Evolutionary conservation across 495 filamentous ascomycete genomes (phyloP).

Genomic region (Podospora anserina): DNA sequence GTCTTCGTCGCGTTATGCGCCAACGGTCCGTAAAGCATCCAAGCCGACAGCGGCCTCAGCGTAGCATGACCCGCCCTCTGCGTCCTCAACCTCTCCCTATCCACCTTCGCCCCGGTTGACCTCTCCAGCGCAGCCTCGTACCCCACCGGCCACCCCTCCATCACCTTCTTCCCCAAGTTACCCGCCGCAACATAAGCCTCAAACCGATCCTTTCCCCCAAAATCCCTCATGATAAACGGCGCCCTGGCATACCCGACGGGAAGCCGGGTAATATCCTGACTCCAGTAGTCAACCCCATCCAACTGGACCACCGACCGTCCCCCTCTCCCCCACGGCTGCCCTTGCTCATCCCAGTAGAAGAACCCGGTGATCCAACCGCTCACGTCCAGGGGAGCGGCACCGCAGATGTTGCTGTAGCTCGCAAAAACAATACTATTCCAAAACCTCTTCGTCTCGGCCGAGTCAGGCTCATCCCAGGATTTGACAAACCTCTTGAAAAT

Average conservation of each 20-base stretch:
- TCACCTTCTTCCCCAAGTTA: constrained; percentile 30
- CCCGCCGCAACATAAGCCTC: constrained; percentile 32
- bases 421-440: constrained; percentile 41
- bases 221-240: constrained; percentile 33
- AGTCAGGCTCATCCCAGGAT: constrained; percentile 38
- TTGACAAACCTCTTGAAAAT: constrained; percentile 37
- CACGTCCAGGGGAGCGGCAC: constrained; percentile 30
- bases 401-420: constrained; percentile 11
- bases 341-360: constrained; percentile 45
- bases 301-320: constrained; percentile 9
- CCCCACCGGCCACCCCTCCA: constrained; percentile 22
- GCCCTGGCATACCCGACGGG: constrained; percentile 32
- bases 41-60: constrained; percentile 28
- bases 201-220: constrained; percentile 18
- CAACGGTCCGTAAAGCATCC: constrained; percentile 33
- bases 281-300: constrained; percentile 24
- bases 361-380: constrained; percentile 52
- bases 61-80: constrained; percentile 17
- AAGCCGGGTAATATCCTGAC: constrained; percentile 25
- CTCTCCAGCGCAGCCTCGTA: constrained; percentile 24
- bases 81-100: not conserved
- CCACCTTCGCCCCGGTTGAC: constrained; percentile 13
- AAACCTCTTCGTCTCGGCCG: constrained; percentile 33
- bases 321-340: constrained; percentile 20
- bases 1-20: constrained; percentile 11